Base-by-base conservation (phyloP, 2,329 filamentous ascomycete species). In the Ophiostoma himal-ulmi region DNA sequence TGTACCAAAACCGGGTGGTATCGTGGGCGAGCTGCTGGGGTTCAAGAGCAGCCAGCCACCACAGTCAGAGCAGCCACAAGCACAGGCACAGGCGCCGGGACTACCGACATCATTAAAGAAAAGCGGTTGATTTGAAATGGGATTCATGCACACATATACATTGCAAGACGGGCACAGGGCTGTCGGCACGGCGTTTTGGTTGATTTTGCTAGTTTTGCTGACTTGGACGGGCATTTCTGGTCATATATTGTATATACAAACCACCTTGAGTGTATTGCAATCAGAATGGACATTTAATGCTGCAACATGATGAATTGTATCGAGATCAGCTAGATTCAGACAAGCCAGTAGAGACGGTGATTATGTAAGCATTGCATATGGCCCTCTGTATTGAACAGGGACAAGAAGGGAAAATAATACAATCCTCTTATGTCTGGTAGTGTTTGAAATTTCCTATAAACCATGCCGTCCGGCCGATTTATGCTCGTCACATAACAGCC, bases 1-100 rank as follows among this genome's bases (percentile, higher is more conserved):
- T 0, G 89, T 99, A 14, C 95, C 95, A 5, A 97, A 97, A 80
- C 94, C 95, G 0, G 85, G 88, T 41, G 94, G 93, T 76, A 72
- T 85, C 77, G 69, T 83, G 74, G 73, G 83, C 77, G 69, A 86
- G 79, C 76, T 85, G 79, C 64, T 83, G 73, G 92, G 92, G 0
- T 91, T 94, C 77, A 85, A 84, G 74, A 60, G 48, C n/a, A 68
- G 57, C 52, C 52, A 57, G 7, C 11, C 39, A 39, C 57, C 44
- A 60, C 30, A 66, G 54, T 8, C 22, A 37, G 17, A 44, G 37
- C 39, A 62, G 34, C 30, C 60, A 10, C 30, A 20, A 37, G 17
- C 22, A 62, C 52, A 54, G n/a, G 22, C 22, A 10, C 57, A 34
- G 20, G 17, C 22, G 3, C 52, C 30, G 30, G 30, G 30, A 30